A percentile compares a stretch with the other conserved stretches of the same genome.
phyloP scores from a whole-genome alignment of 2,329 filamentous ascomycete genomes.

The Scytalidium sp. region DNA sequence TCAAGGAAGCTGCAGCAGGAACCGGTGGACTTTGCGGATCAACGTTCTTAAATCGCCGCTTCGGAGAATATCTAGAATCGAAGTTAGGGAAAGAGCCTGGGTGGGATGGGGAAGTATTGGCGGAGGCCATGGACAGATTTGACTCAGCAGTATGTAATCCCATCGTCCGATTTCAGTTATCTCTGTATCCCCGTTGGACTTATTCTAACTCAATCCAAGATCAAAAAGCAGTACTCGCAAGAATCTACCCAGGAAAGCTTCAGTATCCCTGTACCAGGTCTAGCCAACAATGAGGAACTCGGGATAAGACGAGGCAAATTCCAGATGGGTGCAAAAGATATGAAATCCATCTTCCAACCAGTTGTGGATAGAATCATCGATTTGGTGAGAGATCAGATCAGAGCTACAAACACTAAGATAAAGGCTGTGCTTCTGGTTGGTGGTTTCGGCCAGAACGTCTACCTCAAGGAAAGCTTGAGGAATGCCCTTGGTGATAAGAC shows the following conservation, averaged over 20 bases:
- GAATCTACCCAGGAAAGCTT: constrained; percentile 36
- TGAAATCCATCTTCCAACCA: constrained; percentile 41
- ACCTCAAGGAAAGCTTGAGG: constrained; percentile 34
- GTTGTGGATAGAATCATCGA: constrained; percentile 40
- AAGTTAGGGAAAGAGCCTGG: constrained; percentile 34
- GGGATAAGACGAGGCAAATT: constrained; percentile 54
- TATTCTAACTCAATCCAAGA: constrained; percentile 38
- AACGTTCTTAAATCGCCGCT: constrained; percentile 20
- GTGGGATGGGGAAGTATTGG: constrained; percentile 11
- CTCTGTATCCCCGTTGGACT: constrained; percentile 27
- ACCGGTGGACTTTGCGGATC: constrained; percentile 21
- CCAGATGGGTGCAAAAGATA: constrained; percentile 34
- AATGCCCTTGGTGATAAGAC: constrained; percentile 32
- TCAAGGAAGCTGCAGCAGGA: constrained; percentile 21
- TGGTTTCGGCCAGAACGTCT: constrained; percentile 17
- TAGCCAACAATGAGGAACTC: constrained; percentile 35
- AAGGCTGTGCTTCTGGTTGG: constrained; percentile 24
- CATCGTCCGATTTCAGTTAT: not conserved
- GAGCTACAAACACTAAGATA: constrained; percentile 38
- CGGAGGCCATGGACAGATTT: constrained; percentile 19
- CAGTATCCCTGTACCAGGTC: constrained; percentile 34
- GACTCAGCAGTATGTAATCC: constrained; percentile 35
- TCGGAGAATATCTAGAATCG: constrained; percentile 21
- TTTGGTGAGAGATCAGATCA: constrained; percentile 41
- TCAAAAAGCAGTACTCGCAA: constrained; percentile 13